These are phyloP conservation scores for Tuber brumale DNA, from an alignment of 495 filamentous ascomycete genomes.

Conservation along the genomic window DNA sequence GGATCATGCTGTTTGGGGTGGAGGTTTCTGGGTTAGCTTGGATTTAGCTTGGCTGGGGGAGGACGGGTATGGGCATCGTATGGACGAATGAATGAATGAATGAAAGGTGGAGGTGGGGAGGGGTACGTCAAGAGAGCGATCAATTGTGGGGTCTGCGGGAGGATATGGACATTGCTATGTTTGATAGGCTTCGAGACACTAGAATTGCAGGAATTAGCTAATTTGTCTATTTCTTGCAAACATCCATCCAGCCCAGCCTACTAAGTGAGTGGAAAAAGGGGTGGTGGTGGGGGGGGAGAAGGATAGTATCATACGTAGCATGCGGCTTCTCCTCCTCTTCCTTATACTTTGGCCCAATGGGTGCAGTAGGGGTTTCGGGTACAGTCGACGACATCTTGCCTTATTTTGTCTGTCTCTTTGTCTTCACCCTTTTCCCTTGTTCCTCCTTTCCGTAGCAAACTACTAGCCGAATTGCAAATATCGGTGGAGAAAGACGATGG, in stretches of 20 bases:
- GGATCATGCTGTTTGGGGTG: conserved; percentile 67
- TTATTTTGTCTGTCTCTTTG: conserved; percentile 13
- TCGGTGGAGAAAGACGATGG: background rate
- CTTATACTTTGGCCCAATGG: conserved; percentile 59
- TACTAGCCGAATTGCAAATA: conserved; percentile 11
- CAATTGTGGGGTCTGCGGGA: conserved; percentile 90
- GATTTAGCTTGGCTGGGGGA: background rate
- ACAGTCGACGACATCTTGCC: conserved; percentile 22
- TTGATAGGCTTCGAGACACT: conserved; percentile 81
- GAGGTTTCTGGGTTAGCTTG: conserved; percentile 2
- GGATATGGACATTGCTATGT: conserved; percentile 79
- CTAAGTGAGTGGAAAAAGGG: background rate
- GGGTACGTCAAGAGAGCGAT: conserved; percentile 88
- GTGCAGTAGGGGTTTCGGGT: conserved; percentile 37
- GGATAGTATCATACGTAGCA: conserved; percentile 49
- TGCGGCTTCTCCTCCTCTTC: conserved; percentile 60
- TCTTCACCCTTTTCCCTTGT: conserved; percentile 8
- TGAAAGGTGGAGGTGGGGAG: conserved; percentile 7
- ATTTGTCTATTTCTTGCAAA: background rate
- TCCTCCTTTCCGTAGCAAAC: conserved; percentile 17
- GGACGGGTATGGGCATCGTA: conserved; percentile 3
- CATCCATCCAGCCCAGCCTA: background rate
- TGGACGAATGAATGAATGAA: conserved; percentile 1
- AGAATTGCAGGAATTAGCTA: conserved; percentile 6
- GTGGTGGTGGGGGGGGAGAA: background rate